phyloP scores from a whole-genome alignment of 2,329 filamentous ascomycete genomes.

The Pleoardoris graminearum region DNA sequence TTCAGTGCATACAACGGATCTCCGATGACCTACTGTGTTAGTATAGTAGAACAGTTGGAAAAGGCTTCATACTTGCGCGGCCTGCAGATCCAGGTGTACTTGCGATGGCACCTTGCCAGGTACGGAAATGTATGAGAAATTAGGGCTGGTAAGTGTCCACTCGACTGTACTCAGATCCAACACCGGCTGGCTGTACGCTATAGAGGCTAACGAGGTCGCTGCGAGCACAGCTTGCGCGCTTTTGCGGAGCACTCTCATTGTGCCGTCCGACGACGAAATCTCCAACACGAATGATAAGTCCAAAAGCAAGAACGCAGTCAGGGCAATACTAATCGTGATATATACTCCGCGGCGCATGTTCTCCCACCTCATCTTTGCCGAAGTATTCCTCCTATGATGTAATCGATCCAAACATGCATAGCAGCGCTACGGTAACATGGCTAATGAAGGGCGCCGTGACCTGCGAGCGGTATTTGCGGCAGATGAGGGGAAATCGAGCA shows the following conservation, averaged over 20 bases:
- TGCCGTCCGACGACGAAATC: neutral
- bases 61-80: slow-evolving; percentile 35
- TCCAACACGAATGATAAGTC: neutral
- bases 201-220: slow-evolving; percentile 12
- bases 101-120: slow-evolving; percentile 61
- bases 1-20: slow-evolving; percentile 61
- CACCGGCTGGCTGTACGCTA: slow-evolving; percentile 15
- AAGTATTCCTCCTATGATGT: slow-evolving; percentile 6
- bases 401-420: neutral
- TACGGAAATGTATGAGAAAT: slow-evolving; percentile 54
- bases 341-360: slow-evolving; percentile 11
- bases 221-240: slow-evolving; percentile 23
- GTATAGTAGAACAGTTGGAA: neutral
- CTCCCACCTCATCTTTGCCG: neutral
- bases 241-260: slow-evolving; percentile 14
- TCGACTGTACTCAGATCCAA: slow-evolving; percentile 31
- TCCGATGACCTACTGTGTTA: slow-evolving; percentile 51
- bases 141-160: slow-evolving; percentile 53
- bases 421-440: slow-evolving; percentile 10
- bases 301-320: neutral
- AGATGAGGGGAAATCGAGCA: slow-evolving; percentile 7
- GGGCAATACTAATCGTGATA: neutral
- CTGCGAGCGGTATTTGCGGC: neutral
- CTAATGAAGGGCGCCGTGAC: neutral
- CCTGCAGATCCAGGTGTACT: slow-evolving; percentile 61